Evolutionary conservation across 305 asterid genomes (phyloP).

Genomic region (Andrographis paniculata): DNA sequence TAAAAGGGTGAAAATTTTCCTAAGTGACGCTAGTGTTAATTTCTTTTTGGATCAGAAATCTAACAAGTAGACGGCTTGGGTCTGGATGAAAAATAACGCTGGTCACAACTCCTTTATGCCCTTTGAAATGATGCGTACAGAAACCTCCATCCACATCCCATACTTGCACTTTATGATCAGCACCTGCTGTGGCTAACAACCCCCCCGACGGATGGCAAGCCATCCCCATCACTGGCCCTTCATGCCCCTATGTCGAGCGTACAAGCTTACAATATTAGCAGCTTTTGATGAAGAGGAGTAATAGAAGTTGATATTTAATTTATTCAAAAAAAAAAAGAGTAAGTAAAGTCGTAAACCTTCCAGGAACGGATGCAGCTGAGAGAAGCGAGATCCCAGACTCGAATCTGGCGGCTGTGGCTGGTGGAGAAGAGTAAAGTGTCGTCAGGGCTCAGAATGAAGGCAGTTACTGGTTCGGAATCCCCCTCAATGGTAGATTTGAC

Average conservation of each 20-base stretch:
- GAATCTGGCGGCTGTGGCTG: conserved; percentile 88
- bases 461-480: conserved; percentile 76
- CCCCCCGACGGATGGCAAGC: conserved; percentile 94
- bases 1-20: background rate
- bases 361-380: conserved; percentile 86
- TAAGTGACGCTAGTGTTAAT: background rate
- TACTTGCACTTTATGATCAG: conserved; percentile 89
- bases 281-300: background rate
- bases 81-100: conserved; percentile 74
- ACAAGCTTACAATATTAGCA: background rate
- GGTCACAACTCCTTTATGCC: conserved; percentile 91
- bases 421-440: conserved; percentile 64
- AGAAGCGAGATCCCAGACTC: conserved; percentile 81
- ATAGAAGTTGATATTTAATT: background rate
- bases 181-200: conserved; percentile 92
- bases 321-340: background rate
- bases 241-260: conserved; percentile 64
- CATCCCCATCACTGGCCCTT: conserved; percentile 94
- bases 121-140: conserved; percentile 91
- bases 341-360: conserved; percentile 43
- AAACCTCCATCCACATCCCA: conserved; percentile 98
- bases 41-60: conserved; percentile 18
- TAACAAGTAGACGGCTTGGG: conserved; percentile 64
- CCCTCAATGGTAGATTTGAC: conserved; percentile 80
- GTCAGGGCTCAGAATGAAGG: conserved; percentile 65